Evolutionary conservation across 1,139 yeast species (phyloP), one percentile per base, ranked within the genome.

Genomic region (Yamadazyma buinensis): DNA sequence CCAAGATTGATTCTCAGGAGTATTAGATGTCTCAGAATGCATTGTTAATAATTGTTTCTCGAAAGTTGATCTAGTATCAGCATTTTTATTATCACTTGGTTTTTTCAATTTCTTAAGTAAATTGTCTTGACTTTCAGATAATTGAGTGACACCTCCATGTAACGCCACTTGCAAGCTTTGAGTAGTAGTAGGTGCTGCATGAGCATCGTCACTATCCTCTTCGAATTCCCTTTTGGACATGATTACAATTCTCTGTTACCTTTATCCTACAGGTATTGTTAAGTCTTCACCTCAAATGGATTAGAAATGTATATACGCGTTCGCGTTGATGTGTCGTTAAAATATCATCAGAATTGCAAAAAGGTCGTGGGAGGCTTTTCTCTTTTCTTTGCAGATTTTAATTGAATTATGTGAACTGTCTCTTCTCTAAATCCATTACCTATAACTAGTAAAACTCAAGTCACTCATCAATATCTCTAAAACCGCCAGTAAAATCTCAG

Each of bases 1-100:
- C 88, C 90, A 82, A 23, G 51, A 51, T 50, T 81, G 87, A 37
- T 68, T 76, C 34, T 63, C 72, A 34, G 61, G 66, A 13, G 51
- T 50, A 13, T 35, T 36, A 9, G 43, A 52, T 59, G 70, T 55
- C 12, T 29, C 30, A 30, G 54, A 38, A 18, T 80, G 75, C 85
- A 84, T 80, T 10, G 66, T 62, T 14, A 76, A 55, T 40, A 84
- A 63, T 46, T 83, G 86, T 44, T 73, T 63, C 52, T 83, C 92
- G 51, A 84, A 84, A 22, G 67, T 66, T 13, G 87, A 75, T 2
- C 80, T 77, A 17, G 7, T 17, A 17, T 17, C 7, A 7, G 28
- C 26, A 18, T 20, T 32, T 2, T 26, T 23, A 22, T 36, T 40
- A 12, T 57, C 64, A 15, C 57, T 64, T 2, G 71, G 67, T 28